Evolutionary conservation across 768 basidiomycete genomes (phyloP).

Genomic region (Lactarius quietus): DNA sequence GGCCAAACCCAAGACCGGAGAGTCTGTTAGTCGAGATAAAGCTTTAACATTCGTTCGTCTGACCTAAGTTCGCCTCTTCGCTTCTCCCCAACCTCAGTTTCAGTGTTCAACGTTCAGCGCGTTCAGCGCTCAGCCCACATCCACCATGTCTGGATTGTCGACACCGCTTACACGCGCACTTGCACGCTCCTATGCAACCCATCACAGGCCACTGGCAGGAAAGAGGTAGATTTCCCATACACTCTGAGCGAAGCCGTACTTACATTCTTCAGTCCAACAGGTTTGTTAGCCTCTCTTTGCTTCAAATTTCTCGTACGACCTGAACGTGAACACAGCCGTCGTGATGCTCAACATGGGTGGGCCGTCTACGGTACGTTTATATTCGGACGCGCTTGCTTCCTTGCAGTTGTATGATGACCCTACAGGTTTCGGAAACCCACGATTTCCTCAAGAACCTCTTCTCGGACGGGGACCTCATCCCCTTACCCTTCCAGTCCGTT

Average conservation of each 20-base stretch:
- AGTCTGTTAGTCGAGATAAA: no score
- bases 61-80: background rate
- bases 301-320: background rate
- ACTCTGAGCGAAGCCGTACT: background rate
- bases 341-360: conserved; percentile 99
- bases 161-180: conserved; percentile 7
- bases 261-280: conserved; percentile 24
- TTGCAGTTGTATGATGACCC: conserved; percentile 9
- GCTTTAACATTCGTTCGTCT: no score
- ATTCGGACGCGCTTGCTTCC: background rate
- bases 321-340: conserved; percentile 49
- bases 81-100: no score
- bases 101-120: no score
- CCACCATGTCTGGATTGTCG: conserved; percentile 6
- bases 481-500: conserved; percentile 85
- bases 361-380: conserved; percentile 71
- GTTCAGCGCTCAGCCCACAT: background rate
- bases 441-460: conserved; percentile 93
- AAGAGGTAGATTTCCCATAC: conserved; percentile 19
- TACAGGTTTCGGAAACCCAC: conserved; percentile 85
- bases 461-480: conserved; percentile 90
- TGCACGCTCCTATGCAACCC: conserved; percentile 24
- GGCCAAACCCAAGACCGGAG: no score
- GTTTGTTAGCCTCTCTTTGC: conserved; percentile 4
- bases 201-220: conserved; percentile 7